Evolutionary conservation across 352 stramenopile genomes (phyloP).

Genomic region (Pythium plurisporium): DNA sequence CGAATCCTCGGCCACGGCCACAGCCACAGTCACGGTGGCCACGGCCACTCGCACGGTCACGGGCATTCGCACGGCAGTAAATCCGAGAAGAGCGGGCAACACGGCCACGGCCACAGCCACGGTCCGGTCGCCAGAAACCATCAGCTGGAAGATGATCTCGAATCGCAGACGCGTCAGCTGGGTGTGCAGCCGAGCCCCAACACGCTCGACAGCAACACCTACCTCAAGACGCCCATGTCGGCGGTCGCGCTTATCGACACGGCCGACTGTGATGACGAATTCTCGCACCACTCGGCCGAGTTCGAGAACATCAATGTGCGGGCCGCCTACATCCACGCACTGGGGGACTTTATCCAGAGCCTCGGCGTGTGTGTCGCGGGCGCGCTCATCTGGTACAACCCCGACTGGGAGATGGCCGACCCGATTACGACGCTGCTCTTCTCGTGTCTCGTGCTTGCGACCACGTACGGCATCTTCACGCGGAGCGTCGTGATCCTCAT

Average conservation of each 20-base stretch:
- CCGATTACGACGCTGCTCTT: constrained; percentile 97
- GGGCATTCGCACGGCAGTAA: constrained; percentile 23
- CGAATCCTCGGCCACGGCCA: constrained; percentile 85
- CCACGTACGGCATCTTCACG: constrained; percentile 91
- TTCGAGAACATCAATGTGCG: constrained; percentile 95
- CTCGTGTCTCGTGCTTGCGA: constrained; percentile 92
- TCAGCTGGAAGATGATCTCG: constrained; percentile 20
- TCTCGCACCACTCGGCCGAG: constrained; percentile 29
- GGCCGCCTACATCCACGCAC: constrained; percentile 96
- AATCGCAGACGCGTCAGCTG: constrained; percentile 15
- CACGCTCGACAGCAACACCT: constrained; percentile 36
- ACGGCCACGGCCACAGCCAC: constrained; percentile 27
- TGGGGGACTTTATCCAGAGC: constrained; percentile 96
- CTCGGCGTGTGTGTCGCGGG: constrained; percentile 95
- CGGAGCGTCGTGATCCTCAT: constrained; percentile 93
- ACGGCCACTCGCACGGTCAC: constrained; percentile 51
- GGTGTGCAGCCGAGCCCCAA: constrained; percentile 40
- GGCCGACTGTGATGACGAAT: constrained; percentile 18
- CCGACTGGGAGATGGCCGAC: constrained; percentile 93
- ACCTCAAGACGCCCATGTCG: constrained; percentile 72
- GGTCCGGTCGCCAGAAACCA: constrained; percentile 18
- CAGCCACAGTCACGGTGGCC: constrained; percentile 35
- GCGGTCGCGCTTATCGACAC: constrained; percentile 66
- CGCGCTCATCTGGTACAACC: constrained; percentile 96
- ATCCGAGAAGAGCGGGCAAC: background rate